Evolutionary conservation across 164 flowering plant genomes (phyloP).

Genomic region (Santalum album): DNA sequence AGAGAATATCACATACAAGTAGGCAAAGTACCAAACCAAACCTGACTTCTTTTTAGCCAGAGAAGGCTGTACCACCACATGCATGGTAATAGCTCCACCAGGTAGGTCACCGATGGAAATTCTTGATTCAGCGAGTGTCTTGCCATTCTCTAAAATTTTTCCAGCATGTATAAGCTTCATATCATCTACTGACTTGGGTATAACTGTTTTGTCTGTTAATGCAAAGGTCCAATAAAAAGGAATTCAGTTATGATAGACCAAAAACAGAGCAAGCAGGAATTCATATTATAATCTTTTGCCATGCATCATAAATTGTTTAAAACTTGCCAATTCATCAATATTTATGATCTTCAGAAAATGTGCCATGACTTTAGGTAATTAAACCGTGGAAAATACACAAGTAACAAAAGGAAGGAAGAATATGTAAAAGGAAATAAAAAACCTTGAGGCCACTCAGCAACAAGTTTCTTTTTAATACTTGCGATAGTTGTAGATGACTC

Average conservation of each 20-base stretch:
- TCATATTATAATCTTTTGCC: too few relatives aligned
- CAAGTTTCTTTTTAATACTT: conserved; percentile 27
- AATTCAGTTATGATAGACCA: background rate
- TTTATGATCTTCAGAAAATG: too few relatives aligned
- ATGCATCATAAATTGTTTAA: too few relatives aligned
- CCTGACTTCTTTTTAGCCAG: conserved; percentile 13
- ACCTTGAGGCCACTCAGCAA: conserved; percentile 39
- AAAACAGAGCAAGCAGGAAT: background rate
- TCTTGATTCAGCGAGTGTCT: conserved; percentile 53
- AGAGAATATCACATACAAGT: too few relatives aligned
- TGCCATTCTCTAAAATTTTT: conserved; percentile 52
- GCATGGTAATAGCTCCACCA: conserved; percentile 49
- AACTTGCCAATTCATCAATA: too few relatives aligned
- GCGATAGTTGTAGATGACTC: conserved; percentile 24
- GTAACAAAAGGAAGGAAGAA: background rate
- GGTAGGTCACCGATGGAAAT: conserved; percentile 34
- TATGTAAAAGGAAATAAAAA: background rate
- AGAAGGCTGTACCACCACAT: conserved; percentile 43
- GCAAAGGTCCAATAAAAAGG: background rate
- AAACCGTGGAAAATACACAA: background rate
- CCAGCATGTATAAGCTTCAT: conserved; percentile 56
- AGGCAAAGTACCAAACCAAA: background rate
- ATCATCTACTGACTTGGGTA: conserved; percentile 42
- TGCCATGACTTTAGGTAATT: too few relatives aligned
- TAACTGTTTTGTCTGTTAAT: conserved; percentile 29